These are phyloP conservation scores for Fraxinus baroniana DNA, from an alignment of 305 asterid genomes.

Conservation along the genomic window DNA sequence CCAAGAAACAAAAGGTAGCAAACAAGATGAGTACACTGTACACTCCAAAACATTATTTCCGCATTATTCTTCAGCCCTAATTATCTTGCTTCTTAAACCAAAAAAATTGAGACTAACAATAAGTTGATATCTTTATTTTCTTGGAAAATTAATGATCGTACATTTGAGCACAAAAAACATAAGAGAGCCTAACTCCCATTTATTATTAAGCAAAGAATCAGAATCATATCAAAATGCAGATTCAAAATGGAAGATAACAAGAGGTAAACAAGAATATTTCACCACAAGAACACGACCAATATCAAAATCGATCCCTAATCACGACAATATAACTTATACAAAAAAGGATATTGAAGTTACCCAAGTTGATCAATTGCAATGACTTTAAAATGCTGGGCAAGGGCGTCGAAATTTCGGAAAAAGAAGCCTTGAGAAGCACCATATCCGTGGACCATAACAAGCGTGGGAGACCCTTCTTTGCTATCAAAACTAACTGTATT, in stretches of 20 bases:
- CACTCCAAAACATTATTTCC: neutral
- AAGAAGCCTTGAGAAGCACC: slow-evolving; percentile 89
- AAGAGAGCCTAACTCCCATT: neutral
- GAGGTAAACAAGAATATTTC: neutral
- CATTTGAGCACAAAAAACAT: neutral
- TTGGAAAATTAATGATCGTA: neutral
- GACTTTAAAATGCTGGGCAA: slow-evolving; percentile 62
- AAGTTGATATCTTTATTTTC: neutral
- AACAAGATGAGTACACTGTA: slow-evolving; percentile 18
- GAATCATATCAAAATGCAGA: neutral
- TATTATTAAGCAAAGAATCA: neutral
- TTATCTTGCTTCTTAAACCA: neutral
- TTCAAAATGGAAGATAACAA: neutral
- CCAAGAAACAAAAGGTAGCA: neutral
- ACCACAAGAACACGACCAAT: neutral
- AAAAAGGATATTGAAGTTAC: slow-evolving; percentile 34
- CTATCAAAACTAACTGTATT: slow-evolving; percentile 69
- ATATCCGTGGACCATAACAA: slow-evolving; percentile 84
- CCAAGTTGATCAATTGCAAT: slow-evolving; percentile 87
- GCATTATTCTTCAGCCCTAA: neutral
- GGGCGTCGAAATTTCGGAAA: slow-evolving; percentile 72
- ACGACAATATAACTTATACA: neutral
- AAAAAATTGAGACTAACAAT: neutral
- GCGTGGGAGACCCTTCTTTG: slow-evolving; percentile 69
- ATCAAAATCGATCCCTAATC: neutral